Evolutionary conservation across 1,284 basidiomycete genomes (phyloP), one percentile per base, ranked within the genome.

Genomic region (Ceratobasidium theobromae): DNA sequence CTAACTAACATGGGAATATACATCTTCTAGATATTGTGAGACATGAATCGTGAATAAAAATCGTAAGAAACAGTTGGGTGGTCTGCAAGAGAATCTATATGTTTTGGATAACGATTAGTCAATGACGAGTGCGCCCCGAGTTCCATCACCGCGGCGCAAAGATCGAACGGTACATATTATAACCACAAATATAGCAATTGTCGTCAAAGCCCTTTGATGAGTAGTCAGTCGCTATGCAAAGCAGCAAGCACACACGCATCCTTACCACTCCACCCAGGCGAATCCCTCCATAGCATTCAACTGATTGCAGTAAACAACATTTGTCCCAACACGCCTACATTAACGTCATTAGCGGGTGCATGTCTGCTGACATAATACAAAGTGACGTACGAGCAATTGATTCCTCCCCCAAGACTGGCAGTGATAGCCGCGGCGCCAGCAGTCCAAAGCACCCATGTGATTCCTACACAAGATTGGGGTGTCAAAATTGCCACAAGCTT

Each of bases 401-500:
- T 73, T 11, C 87, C 83, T 23, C 88, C 88, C 14, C 85, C 84
- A 27, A 89, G 78, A 38, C 81, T 77, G 23, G 81, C 76, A 0
- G 88, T 90, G 55, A 91, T 81, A 18, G 85, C 81, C 1, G 86
- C 85, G 2, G 87, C 86, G 2, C 80, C 84, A 1, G 86, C 83
- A 3, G 83, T 81, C 87, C 87, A 89, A 64, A 88, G 78, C 12
- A 86, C 78, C 86, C 88, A 91, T 0, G 88, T 87, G 23, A 91
- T 49, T 65, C 80, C 72, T 68, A 88, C 72, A 74, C 51, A 40
- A n/a, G n/a, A 28, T 16, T 14, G 8, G 30, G 40, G 25, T 64
- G 32, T 65, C 9, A n/a, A 58, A 28, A 30, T 16, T 18, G 27
- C n/a, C 16, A 27, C 25, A 41, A 9, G 8, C 18, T 45, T n/a